Percentiles rank a stretch among this genome's conserved stretches.
phyloP scores from a whole-genome alignment of 345 rosid genomes.

The Boechera divaricarpa region DNA sequence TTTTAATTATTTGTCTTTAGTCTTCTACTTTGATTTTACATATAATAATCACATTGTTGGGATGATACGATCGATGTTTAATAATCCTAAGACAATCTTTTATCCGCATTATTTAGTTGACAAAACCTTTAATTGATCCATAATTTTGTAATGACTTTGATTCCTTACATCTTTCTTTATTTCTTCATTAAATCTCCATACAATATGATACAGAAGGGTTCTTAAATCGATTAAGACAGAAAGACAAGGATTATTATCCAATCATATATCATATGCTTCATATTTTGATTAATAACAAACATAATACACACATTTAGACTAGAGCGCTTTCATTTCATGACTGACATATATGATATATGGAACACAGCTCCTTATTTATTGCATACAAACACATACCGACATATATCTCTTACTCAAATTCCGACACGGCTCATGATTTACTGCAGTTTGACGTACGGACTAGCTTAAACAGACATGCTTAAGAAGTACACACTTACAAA shows the following conservation, averaged over 20 bases:
- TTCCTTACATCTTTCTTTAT: background rate
- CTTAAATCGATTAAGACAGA: background rate
- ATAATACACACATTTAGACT: background rate
- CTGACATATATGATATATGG: background rate
- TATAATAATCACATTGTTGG: background rate
- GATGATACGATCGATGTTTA: background rate
- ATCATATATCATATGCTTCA: background rate
- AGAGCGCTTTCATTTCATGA: background rate
- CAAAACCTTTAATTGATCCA: background rate
- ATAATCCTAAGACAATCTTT: background rate
- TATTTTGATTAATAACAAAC: background rate
- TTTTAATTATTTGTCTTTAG: background rate
- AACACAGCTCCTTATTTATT: background rate
- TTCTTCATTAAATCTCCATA: background rate
- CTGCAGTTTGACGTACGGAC: background rate
- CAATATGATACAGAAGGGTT: background rate
- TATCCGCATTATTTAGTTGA: background rate
- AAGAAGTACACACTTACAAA: background rate
- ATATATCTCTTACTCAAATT: background rate
- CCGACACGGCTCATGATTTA: background rate
- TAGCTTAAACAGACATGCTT: background rate
- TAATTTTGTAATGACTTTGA: background rate
- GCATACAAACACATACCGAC: slow-evolving; percentile 7
- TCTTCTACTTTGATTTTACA: background rate
- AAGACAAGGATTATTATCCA: background rate